Conservation (phyloP, 495 filamentous ascomycete genomes). For the Astrocystis sublimbata region DNA sequence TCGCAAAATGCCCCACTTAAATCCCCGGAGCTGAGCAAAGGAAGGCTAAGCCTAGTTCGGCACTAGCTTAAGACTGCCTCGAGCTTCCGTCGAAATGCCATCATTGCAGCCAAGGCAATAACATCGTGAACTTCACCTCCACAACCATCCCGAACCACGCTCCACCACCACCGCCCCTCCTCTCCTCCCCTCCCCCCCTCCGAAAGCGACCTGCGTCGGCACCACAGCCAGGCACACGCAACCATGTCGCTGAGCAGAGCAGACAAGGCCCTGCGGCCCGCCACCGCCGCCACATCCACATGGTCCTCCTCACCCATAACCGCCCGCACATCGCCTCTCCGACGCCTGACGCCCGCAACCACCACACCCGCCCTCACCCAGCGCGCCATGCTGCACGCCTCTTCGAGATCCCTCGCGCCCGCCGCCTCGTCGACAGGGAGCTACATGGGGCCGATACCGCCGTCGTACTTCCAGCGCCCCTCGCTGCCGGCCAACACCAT, state of each 20-base stretch:
- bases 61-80: not conserved
- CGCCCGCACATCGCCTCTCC: not conserved
- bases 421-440: slow-evolving; percentile 8
- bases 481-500: slow-evolving; percentile 88
- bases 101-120: too few relatives aligned
- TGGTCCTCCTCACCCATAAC: not conserved
- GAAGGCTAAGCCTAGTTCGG: not conserved
- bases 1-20: not conserved
- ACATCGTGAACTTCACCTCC: not conserved
- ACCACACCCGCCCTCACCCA: slow-evolving; percentile 21
- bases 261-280: slow-evolving; percentile 12
- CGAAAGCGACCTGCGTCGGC: slow-evolving; percentile 7
- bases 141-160: not conserved
- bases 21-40: not conserved
- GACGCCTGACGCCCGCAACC: slow-evolving; percentile 19
- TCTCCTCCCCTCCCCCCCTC: not conserved
- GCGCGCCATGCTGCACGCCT: slow-evolving; percentile 38
- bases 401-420: slow-evolving; percentile 20
- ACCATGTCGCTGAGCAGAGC: slow-evolving; percentile 21
- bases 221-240: slow-evolving; percentile 6
- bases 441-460: slow-evolving; percentile 38
- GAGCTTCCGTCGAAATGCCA: not conserved
- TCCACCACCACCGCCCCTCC: not conserved
- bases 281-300: slow-evolving; percentile 3
- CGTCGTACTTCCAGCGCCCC: slow-evolving; percentile 58